A percentile compares a stretch with the other conserved stretches of the same genome.
These are phyloP conservation scores for Cocos nucifera DNA, from an alignment of 176 grass and related monocot species.

Conservation along the genomic window DNA sequence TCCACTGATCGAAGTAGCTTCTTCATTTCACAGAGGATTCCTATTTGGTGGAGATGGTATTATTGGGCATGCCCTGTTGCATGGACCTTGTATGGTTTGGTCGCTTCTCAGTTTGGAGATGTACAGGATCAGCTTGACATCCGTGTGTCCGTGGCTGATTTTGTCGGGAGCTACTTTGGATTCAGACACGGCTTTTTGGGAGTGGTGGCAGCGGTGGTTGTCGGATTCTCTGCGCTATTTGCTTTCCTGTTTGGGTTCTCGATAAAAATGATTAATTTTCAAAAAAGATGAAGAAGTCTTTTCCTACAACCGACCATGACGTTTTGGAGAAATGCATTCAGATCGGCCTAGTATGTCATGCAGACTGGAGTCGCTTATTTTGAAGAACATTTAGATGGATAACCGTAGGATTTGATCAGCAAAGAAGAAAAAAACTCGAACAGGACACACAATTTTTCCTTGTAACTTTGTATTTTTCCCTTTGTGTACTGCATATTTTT, in stretches of 20 bases:
- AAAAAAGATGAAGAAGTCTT: conserved; percentile 44
- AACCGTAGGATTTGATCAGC: no score
- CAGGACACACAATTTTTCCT: no score
- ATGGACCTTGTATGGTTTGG: conserved; percentile 69
- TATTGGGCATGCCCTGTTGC: conserved; percentile 54
- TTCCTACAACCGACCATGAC: background rate
- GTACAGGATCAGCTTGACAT: conserved; percentile 21
- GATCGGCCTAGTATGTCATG: no score
- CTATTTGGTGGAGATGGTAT: conserved; percentile 92
- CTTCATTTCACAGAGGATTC: conserved; percentile 42
- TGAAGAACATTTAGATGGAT: no score
- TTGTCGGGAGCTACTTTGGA: conserved; percentile 47
- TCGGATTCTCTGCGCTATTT: conserved; percentile 40
- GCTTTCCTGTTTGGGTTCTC: conserved; percentile 56
- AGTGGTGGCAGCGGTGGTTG: conserved; percentile 39
- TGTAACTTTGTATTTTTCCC: no score
- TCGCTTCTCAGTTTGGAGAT: conserved; percentile 72
- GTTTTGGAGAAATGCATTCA: no score
- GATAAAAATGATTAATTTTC: conserved; percentile 82
- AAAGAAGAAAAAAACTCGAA: no score
- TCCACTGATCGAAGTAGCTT: no score
- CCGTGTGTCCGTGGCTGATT: conserved; percentile 22
- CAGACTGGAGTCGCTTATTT: no score
- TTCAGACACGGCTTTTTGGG: conserved; percentile 65
- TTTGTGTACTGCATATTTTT: no score